Evolutionary conservation across 768 basidiomycete genomes (phyloP).

Genomic region (Galerina sulciceps): DNA sequence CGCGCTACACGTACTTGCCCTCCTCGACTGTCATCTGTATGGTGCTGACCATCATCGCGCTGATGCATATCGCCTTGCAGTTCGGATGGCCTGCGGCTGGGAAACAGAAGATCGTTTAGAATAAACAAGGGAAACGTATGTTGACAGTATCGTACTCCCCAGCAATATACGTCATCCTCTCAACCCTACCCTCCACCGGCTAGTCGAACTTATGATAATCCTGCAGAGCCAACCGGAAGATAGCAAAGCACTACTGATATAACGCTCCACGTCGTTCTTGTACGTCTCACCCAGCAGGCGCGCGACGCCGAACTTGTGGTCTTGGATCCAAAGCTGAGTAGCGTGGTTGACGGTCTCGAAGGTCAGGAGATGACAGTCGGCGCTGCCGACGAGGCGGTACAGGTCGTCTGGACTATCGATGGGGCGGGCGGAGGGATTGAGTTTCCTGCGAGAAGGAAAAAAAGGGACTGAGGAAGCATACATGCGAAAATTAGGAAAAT

Average conservation of each 20-base stretch:
- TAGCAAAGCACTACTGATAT: conserved; percentile 57
- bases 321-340: conserved; percentile 77
- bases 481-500: not conserved
- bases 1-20: not conserved
- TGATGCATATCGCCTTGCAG: not conserved
- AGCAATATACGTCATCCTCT: conserved; percentile 47
- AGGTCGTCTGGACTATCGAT: conserved; percentile 58
- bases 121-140: conserved; percentile 27
- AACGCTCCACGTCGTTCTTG: conserved; percentile 39
- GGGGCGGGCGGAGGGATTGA: conserved; percentile 63
- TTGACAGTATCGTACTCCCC: conserved; percentile 63
- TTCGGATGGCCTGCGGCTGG: not conserved
- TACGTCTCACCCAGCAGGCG: conserved; percentile 55
- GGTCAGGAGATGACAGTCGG: conserved; percentile 77
- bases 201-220: conserved; percentile 86
- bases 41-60: not conserved
- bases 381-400: conserved; percentile 60
- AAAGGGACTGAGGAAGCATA: not conserved
- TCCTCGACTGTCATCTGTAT: not conserved
- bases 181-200: conserved; percentile 61
- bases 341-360: conserved; percentile 63
- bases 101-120: not conserved
- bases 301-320: conserved; percentile 66
- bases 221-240: conserved; percentile 77
- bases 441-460: conserved; percentile 38